These are phyloP conservation scores for Solanum paucissectum DNA, from an alignment of 257 asterid species.

Conservation along the genomic window DNA sequence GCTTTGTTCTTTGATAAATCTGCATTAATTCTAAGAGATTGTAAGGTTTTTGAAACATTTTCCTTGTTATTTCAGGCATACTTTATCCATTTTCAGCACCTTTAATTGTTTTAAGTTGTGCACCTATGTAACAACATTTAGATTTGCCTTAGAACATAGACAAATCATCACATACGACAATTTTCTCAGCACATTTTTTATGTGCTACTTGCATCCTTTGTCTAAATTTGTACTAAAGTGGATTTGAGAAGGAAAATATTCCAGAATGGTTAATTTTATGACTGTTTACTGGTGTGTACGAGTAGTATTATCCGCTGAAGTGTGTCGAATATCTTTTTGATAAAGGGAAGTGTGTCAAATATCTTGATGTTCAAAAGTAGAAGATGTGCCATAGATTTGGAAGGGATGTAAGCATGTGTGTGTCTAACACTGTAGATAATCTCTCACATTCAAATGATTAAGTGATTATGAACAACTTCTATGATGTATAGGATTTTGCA, in stretches of 20 bases:
- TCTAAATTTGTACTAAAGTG: neutral
- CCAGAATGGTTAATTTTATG: neutral
- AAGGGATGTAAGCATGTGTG: neutral
- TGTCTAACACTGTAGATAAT: neutral
- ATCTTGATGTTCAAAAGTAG: neutral
- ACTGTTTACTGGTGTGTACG: neutral
- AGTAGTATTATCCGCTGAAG: neutral
- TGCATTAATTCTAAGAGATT: neutral
- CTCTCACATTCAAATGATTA: neutral
- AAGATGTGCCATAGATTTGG: neutral
- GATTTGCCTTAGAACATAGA: neutral
- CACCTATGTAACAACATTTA: neutral
- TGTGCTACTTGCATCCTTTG: neutral
- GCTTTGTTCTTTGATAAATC: neutral
- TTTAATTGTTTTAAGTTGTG: neutral
- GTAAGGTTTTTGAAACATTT: neutral
- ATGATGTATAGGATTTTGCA: neutral
- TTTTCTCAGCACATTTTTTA: neutral
- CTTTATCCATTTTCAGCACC: neutral
- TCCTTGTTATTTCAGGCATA: neutral
- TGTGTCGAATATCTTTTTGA: neutral
- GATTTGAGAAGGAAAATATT: neutral
- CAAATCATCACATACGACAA: neutral
- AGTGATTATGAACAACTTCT: neutral
- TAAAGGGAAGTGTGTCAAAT: neutral